A percentile compares a stretch with the other conserved stretches of the same genome.
These are phyloP conservation scores for Maudiozyma serrabonitensis DNA, from an alignment of 805 yeast genomes.

Conservation along the genomic window DNA sequence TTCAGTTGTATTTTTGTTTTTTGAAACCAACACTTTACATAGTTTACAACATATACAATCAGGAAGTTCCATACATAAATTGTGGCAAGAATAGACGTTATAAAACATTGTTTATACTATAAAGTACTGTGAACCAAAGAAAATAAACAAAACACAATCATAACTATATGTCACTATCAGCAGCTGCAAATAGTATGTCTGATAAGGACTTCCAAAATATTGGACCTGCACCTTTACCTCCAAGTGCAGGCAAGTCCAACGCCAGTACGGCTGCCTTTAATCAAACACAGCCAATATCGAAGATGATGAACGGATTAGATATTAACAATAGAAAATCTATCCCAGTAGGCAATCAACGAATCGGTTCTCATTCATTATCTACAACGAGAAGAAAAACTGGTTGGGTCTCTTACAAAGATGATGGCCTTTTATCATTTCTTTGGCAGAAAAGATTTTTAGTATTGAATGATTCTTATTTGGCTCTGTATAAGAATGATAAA, in stretches of 20 bases:
- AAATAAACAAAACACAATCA: neutral
- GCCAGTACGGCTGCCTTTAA: constrained; percentile 21
- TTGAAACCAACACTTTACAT: too few species aligned
- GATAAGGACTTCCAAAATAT: constrained; percentile 42
- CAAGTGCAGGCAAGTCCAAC: constrained; percentile 18
- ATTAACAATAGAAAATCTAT: constrained; percentile 26
- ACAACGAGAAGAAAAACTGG: constrained; percentile 35
- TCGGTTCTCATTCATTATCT: neutral
- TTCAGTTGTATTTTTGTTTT: too few species aligned
- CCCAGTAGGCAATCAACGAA: neutral
- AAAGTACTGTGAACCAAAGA: neutral
- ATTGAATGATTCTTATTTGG: constrained; percentile 62
- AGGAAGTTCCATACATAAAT: too few species aligned
- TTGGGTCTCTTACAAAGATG: constrained; percentile 89
- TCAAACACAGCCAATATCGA: constrained; percentile 29
- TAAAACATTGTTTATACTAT: too few species aligned
- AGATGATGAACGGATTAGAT: constrained; percentile 27
- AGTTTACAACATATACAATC: too few species aligned
- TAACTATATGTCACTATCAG: constrained; percentile 33
- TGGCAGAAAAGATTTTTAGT: constrained; percentile 89
- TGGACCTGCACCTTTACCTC: constrained; percentile 50
- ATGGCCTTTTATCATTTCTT: constrained; percentile 77
- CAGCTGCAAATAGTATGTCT: constrained; percentile 36
- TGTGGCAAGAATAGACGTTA: too few species aligned
- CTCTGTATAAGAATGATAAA: constrained; percentile 61